Conservation (phyloP, 495 filamentous ascomycete genomes). For the Xylaria acuta region DNA sequence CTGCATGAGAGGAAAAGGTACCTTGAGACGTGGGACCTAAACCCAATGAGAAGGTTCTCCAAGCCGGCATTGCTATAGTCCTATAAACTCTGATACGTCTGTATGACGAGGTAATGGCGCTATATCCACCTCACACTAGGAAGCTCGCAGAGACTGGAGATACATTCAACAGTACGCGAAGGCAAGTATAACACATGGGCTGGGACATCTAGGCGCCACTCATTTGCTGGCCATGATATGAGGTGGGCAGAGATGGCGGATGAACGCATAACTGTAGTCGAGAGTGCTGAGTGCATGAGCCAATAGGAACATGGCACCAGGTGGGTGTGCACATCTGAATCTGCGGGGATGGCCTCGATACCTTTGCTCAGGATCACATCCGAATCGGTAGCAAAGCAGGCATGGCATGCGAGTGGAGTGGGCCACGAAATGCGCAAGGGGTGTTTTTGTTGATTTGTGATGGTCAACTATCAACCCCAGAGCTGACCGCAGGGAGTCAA, state of each 20-base stretch:
- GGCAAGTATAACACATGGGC: conserved; percentile 36
- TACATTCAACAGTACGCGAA: conserved; percentile 33
- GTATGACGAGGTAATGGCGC: conserved; percentile 14
- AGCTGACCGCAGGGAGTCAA: conserved; percentile 37
- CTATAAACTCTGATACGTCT: conserved; percentile 23
- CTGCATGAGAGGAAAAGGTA: conserved; percentile 29
- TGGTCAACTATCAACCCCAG: conserved; percentile 39
- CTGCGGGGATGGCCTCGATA: conserved; percentile 43
- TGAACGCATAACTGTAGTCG: conserved; percentile 57
- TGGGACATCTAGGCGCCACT: conserved; percentile 46
- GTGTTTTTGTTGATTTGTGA: conserved; percentile 41
- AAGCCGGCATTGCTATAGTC: conserved; percentile 16
- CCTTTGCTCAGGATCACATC: conserved; percentile 43
- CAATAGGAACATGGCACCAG: conserved; percentile 47
- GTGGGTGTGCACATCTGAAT: conserved; percentile 45
- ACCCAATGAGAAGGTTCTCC: conserved; percentile 16
- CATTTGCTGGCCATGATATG: conserved; percentile 52
- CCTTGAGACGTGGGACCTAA: conserved; percentile 14
- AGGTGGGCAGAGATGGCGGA: conserved; percentile 53
- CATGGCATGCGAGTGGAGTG: conserved; percentile 43
- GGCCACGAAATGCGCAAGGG: conserved; percentile 41
- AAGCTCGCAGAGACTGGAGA: conserved; percentile 24
- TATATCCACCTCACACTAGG: conserved; percentile 21
- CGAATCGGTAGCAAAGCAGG: conserved; percentile 46
- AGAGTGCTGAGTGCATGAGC: conserved; percentile 43